phyloP scores from a whole-genome alignment of 495 filamentous ascomycete species.

The Aspergillus biplanus region DNA sequence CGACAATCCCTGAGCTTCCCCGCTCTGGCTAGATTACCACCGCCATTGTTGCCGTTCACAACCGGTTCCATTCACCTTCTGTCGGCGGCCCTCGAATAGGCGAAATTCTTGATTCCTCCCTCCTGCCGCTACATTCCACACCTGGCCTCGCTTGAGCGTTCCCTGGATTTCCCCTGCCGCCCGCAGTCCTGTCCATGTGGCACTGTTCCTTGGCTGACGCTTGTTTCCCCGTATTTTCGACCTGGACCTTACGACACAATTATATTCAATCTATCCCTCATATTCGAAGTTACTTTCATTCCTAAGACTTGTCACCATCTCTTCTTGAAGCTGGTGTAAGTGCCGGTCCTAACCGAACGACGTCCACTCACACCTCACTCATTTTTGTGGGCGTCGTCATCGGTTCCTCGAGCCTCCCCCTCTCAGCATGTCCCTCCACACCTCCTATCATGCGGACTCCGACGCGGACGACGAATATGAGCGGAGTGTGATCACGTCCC shows the following conservation, averaged over 20 bases:
- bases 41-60: slow-evolving; percentile 12
- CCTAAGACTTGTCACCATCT: neutral
- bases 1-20: slow-evolving; percentile 24
- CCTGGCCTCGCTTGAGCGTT: slow-evolving; percentile 9
- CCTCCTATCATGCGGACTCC: slow-evolving; percentile 74
- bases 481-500: slow-evolving; percentile 75
- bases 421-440: slow-evolving; percentile 52
- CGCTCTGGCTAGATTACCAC: slow-evolving; percentile 20
- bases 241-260: slow-evolving; percentile 5
- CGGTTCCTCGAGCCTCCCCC: slow-evolving; percentile 6
- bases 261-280: neutral
- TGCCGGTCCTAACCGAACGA: slow-evolving; percentile 21
- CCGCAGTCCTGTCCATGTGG: slow-evolving; percentile 26
- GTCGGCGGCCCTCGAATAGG: neutral
- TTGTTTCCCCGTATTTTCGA: slow-evolving; percentile 6
- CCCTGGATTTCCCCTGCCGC: slow-evolving; percentile 14
- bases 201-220: slow-evolving; percentile 19
- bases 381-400: slow-evolving; percentile 21
- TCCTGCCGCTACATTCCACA: too few species aligned
- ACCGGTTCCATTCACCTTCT: neutral
- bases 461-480: slow-evolving; percentile 97
- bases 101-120: too few species aligned
- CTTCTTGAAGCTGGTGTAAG: neutral
- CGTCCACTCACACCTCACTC: slow-evolving; percentile 22
- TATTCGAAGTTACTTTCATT: neutral